Percentiles rank a stretch among this genome's conserved stretches.
Conservation (phyloP, 169 alveolate species). For the Eimeria praecox region DNA sequence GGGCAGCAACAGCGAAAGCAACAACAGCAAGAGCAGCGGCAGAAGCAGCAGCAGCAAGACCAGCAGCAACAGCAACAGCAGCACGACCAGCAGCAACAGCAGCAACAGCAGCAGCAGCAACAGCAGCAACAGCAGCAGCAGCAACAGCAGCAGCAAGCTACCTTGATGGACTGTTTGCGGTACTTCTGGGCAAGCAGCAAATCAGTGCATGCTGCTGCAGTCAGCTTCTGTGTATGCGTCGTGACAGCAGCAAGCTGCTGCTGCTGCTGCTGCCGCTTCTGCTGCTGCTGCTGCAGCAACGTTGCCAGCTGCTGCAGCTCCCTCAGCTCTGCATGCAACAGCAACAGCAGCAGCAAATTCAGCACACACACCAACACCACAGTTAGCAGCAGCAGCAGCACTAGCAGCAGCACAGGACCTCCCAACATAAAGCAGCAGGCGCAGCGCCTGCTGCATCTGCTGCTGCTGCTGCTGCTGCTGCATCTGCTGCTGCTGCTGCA, state of each 20-base stretch:
- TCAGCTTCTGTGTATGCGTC: constrained; percentile 36
- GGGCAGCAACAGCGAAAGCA: background rate
- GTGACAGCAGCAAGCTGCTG: constrained; percentile 36
- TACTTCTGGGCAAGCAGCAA: constrained; percentile 58
- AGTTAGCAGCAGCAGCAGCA: background rate
- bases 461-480: background rate
- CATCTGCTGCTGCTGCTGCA: background rate
- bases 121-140: constrained; percentile 7
- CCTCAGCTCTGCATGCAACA: constrained; percentile 20
- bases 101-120: background rate
- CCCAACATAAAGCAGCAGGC: background rate
- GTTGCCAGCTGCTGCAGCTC: constrained; percentile 40
- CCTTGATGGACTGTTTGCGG: constrained; percentile 33
- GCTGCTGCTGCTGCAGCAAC: constrained; percentile 50
- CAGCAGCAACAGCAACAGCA: background rate
- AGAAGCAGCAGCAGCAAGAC: constrained; percentile 6
- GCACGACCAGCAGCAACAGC: background rate
- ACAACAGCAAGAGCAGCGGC: background rate
- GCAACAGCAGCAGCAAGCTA: constrained; percentile 3
- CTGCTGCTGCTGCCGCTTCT: constrained; percentile 49
- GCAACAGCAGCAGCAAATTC: background rate
- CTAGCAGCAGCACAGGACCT: background rate
- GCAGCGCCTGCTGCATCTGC: background rate
- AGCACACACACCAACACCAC: background rate
- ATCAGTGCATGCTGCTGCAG: constrained; percentile 69